phyloP scores from a whole-genome alignment of 2,329 filamentous ascomycete species.

The Pseudogymnoascus pannorum region DNA sequence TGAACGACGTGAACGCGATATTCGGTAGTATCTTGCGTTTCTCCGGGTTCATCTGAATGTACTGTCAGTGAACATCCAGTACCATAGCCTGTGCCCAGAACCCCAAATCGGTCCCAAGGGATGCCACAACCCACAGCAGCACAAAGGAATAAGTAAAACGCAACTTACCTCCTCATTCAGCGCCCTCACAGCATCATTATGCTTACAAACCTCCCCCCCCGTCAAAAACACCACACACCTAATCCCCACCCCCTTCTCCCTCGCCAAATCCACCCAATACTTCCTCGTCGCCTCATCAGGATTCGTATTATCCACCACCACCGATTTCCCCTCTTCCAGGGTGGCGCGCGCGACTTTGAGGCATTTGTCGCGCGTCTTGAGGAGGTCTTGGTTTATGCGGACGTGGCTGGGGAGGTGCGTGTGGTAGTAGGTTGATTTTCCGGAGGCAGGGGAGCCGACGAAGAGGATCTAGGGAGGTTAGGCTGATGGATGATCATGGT shows the following conservation, averaged over 20 bases:
- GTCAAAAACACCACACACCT: conserved; percentile 46
- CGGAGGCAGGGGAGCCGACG: conserved; percentile 80
- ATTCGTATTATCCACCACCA: conserved; percentile 94
- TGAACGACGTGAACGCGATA: conserved; percentile 73
- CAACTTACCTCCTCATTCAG: conserved; percentile 40
- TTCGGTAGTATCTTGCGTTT: conserved; percentile 64
- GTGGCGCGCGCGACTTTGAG: conserved; percentile 64
- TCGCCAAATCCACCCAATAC: conserved; percentile 72
- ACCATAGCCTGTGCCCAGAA: no score
- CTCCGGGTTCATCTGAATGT: conserved; percentile 69
- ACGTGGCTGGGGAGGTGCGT: conserved; percentile 69
- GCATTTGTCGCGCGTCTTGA: conserved; percentile 66
- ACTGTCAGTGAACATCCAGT: conserved; percentile 8
- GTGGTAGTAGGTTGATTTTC: conserved; percentile 90
- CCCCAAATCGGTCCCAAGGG: no score
- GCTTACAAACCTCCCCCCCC: conserved; percentile 46
- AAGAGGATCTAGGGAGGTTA: conserved; percentile 52
- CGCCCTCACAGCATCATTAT: conserved; percentile 81
- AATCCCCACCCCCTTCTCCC: conserved; percentile 63
- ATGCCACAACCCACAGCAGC: no score
- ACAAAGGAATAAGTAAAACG: no score
- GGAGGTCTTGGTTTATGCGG: conserved; percentile 81
- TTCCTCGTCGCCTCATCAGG: conserved; percentile 68
- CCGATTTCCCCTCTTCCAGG: conserved; percentile 57
- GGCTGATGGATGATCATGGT: neutral